Conservation (phyloP, 345 rosid species). For the Bretschneidera sinensis region DNA sequence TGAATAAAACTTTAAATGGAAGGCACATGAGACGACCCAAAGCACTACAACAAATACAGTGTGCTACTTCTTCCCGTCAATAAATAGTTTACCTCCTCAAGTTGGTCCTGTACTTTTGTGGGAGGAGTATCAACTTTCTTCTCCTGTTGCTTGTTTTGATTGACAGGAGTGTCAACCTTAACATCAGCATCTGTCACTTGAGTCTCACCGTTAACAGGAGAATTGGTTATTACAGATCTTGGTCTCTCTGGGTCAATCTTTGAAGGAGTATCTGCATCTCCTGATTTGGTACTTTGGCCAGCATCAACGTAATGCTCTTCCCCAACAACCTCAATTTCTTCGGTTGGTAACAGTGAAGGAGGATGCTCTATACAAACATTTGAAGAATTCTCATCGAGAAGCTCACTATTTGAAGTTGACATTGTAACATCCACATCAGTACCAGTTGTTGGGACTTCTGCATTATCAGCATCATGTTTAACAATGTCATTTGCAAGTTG, state of each 20-base stretch:
- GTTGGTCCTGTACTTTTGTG: constrained; percentile 65
- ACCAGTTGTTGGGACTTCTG: constrained; percentile 31
- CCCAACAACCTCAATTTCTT: constrained; percentile 42
- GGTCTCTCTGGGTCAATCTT: constrained; percentile 42
- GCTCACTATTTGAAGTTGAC: constrained; percentile 36
- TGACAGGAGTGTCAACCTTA: constrained; percentile 33
- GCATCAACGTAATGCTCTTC: constrained; percentile 36
- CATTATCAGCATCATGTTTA: constrained; percentile 32
- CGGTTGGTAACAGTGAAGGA: constrained; percentile 34
- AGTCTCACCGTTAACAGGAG: constrained; percentile 34
- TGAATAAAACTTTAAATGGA: constrained; percentile 13
- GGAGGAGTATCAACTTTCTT: constrained; percentile 39
- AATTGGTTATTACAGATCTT: constrained; percentile 30
- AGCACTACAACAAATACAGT: constrained; percentile 1
- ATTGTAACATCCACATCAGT: constrained; percentile 22
- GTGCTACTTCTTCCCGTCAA: constrained; percentile 9
- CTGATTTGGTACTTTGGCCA: constrained; percentile 19
- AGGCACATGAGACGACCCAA: constrained; percentile 7
- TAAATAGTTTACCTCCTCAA: constrained; percentile 72
- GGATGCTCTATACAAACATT: constrained; percentile 30
- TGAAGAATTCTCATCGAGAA: constrained; percentile 39
- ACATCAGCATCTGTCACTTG: constrained; percentile 31
- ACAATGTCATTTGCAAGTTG: constrained; percentile 24
- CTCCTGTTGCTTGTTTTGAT: constrained; percentile 41
- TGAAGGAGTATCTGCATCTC: constrained; percentile 34